phyloP scores from a whole-genome alignment of 371 early-diverging fungal species.

The Zopfochytrium polystomum region DNA sequence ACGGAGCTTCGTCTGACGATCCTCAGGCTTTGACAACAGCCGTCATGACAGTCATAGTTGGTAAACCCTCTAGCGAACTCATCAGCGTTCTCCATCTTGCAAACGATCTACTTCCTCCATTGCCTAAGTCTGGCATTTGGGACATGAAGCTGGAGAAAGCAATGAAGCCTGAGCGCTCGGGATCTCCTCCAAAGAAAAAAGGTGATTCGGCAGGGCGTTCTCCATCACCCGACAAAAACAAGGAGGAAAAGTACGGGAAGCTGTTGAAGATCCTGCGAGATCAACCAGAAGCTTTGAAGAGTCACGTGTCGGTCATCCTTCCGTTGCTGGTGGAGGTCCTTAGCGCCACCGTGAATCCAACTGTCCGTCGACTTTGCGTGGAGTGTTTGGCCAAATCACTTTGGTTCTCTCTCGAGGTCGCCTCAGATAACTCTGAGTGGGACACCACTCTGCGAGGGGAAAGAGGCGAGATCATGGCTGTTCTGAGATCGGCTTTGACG shows the following conservation, averaged over 20 bases:
- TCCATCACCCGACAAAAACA: not conserved
- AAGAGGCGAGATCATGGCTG: conserved; percentile 3
- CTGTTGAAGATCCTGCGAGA: not conserved
- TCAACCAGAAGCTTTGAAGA: conserved; percentile 13
- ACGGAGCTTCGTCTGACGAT: not conserved
- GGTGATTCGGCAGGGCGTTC: not conserved
- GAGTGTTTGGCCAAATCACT: conserved; percentile 40
- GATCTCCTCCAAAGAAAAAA: conserved; percentile 1
- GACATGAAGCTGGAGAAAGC: conserved; percentile 12
- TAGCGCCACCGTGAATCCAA: conserved; percentile 35
- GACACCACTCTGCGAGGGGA: not conserved
- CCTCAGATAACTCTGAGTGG: not conserved
- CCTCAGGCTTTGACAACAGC: conserved; percentile 25
- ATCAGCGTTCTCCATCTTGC: conserved; percentile 49
- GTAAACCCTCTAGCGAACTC: conserved; percentile 50
- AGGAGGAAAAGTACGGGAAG: not conserved
- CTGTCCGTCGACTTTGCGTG: conserved; percentile 33
- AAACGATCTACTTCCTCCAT: conserved; percentile 59
- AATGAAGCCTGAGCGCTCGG: not conserved
- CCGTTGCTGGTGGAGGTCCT: conserved; percentile 46
- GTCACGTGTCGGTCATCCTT: conserved; percentile 22
- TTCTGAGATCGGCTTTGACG: conserved; percentile 7
- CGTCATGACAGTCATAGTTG: conserved; percentile 40
- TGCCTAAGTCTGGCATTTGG: conserved; percentile 57
- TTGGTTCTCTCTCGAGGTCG: conserved; percentile 21